Evolutionary conservation across 179 eudicot species (phyloP).

Genomic region (Patellifolia procumbens): DNA sequence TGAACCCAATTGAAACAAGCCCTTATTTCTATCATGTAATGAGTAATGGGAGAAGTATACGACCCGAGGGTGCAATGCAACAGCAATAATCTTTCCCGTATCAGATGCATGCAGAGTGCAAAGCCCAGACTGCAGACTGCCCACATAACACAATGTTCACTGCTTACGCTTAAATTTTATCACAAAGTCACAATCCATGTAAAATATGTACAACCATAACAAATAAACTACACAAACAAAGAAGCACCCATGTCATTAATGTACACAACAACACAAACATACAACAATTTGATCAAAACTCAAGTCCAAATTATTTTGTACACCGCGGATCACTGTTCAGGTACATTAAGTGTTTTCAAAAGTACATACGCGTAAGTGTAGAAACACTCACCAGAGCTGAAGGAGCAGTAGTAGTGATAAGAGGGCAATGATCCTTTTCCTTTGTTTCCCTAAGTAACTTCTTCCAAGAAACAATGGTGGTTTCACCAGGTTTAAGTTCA

Average conservation of each 20-base stretch:
- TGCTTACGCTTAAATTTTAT: neutral
- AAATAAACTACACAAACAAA: neutral
- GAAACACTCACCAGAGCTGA: constrained; percentile 9
- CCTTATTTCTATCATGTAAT: too few species aligned
- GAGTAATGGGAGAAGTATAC: too few species aligned
- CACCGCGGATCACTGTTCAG: too few species aligned
- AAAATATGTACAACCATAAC: neutral
- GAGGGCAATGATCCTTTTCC: neutral
- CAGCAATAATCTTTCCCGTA: neutral
- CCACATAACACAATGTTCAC: neutral
- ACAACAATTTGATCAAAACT: constrained; percentile 12
- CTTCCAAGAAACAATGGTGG: constrained; percentile 43
- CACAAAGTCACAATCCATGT: neutral
- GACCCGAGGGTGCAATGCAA: too few species aligned
- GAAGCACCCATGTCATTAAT: neutral
- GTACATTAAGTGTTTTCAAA: too few species aligned
- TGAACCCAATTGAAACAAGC: too few species aligned
- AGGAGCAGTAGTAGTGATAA: constrained; percentile 1
- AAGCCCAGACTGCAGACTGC: too few species aligned
- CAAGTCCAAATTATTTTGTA: too few species aligned
- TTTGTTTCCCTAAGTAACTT: constrained; percentile 28
- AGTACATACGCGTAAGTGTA: too few species aligned
- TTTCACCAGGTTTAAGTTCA: constrained; percentile 35
- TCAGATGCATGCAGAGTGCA: neutral
- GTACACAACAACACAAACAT: neutral